Percentiles rank a stretch among this genome's conserved stretches.
These are phyloP conservation scores for Phytophthora hibernalis DNA, from an alignment of 352 stramenopile species.

Conservation along the genomic window DNA sequence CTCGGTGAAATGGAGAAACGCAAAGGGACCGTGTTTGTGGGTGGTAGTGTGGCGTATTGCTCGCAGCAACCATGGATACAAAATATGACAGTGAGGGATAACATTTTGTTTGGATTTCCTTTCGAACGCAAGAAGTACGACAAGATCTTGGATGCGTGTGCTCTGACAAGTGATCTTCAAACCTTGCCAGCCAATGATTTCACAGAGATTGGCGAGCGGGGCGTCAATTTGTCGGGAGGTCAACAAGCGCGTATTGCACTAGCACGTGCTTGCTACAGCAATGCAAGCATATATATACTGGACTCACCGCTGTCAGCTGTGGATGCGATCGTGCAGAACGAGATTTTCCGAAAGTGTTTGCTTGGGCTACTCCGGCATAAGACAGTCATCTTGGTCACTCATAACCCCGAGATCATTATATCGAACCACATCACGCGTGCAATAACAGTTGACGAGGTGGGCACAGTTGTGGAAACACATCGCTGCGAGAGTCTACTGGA, in stretches of 20 bases:
- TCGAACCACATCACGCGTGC: slow-evolving; percentile 34
- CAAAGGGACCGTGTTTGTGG: slow-evolving; percentile 46
- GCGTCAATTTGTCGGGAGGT: slow-evolving; percentile 94
- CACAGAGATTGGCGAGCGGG: slow-evolving; percentile 96
- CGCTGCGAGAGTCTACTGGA: slow-evolving; percentile 12
- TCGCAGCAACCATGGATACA: slow-evolving; percentile 95
- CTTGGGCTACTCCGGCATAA: slow-evolving; percentile 50
- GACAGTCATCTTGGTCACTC: slow-evolving; percentile 93
- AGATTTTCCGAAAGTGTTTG: slow-evolving; percentile 88
- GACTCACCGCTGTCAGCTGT: slow-evolving; percentile 95
- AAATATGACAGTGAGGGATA: slow-evolving; percentile 94
- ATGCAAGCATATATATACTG: slow-evolving; percentile 81
- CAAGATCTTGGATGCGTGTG: slow-evolving; percentile 79
- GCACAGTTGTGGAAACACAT: slow-evolving; percentile 24
- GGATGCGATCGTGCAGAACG: slow-evolving; percentile 93
- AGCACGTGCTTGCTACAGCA: slow-evolving; percentile 77
- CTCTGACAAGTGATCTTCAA: slow-evolving; percentile 85
- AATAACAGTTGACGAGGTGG: slow-evolving; percentile 32
- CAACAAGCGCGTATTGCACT: slow-evolving; percentile 89
- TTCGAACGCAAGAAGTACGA: slow-evolving; percentile 64
- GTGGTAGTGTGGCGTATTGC: slow-evolving; percentile 66
- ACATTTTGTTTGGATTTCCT: slow-evolving; percentile 93
- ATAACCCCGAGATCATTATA: slow-evolving; percentile 83
- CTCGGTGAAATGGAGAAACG: slow-evolving; percentile 82
- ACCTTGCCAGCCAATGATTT: slow-evolving; percentile 84